Conservation (phyloP, 2,329 filamentous ascomycete species). For the Colletotrichum tamarilloi region DNA sequence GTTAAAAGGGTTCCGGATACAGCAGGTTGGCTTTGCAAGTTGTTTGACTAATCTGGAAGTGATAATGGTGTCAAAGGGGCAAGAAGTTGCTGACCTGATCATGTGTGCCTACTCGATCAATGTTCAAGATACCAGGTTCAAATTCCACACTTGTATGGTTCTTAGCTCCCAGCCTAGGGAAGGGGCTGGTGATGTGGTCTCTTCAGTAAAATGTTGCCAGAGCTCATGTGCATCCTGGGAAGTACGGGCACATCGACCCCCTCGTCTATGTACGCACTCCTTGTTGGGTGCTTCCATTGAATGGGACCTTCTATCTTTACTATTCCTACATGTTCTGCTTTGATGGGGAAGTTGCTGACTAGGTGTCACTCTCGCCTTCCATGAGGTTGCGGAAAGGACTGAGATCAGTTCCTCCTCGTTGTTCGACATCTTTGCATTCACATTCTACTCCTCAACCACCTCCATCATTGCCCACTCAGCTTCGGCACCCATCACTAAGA, state of each 20-base stretch:
- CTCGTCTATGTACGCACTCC: not conserved
- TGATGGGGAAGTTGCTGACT: not conserved
- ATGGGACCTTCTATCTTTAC: not conserved
- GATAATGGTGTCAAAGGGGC: constrained; percentile 14
- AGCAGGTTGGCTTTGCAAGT: constrained; percentile 20
- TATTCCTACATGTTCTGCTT: not conserved
- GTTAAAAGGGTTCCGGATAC: constrained; percentile 16
- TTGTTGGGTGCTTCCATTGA: not conserved
- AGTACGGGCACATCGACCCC: not conserved
- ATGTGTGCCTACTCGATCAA: constrained; percentile 5
- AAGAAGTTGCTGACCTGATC: not conserved
- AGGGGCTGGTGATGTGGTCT: not conserved
- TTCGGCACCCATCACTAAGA: not conserved
- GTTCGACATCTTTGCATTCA: not conserved
- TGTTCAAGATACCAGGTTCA: not conserved
- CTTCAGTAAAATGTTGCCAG: not conserved
- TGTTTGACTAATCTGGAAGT: constrained; percentile 28
- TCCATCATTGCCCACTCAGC: not conserved
- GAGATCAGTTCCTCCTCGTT: no score
- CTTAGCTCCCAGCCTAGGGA: not conserved
- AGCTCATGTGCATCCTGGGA: not conserved
- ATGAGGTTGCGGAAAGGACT: not conserved
- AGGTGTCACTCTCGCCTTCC: not conserved
- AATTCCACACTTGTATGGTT: not conserved
- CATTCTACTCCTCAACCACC: not conserved